Conservation (phyloP, 2,329 filamentous ascomycete species). For the Aspergillus sp. region DNA sequence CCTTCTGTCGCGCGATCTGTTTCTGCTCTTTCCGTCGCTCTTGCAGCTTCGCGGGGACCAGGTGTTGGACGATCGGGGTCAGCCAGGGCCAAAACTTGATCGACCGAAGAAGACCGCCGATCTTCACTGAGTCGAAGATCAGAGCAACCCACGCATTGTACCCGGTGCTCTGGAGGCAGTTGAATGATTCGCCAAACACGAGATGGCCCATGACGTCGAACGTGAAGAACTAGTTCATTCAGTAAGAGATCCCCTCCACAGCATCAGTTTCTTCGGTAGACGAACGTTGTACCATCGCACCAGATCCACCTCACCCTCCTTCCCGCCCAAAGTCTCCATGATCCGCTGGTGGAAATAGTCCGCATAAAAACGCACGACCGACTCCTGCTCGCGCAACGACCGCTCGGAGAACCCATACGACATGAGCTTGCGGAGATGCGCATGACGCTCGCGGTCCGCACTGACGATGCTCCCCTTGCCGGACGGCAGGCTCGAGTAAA, state of each 20-base stretch:
- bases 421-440: slow-evolving; percentile 14
- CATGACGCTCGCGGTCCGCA: slow-evolving; percentile 5
- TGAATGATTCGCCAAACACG: slow-evolving; percentile 41
- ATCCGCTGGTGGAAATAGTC: slow-evolving; percentile 26
- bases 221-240: slow-evolving; percentile 26
- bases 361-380: slow-evolving; percentile 24
- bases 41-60: slow-evolving; percentile 1
- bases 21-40: slow-evolving; percentile 1
- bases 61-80: neutral
- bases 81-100: slow-evolving; percentile 6
- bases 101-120: slow-evolving; percentile 9
- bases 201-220: slow-evolving; percentile 43
- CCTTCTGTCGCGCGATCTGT: neutral
- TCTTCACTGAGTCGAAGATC: slow-evolving; percentile 29
- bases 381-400: slow-evolving; percentile 29
- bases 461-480: slow-evolving; percentile 10
- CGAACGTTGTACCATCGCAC: slow-evolving; percentile 30
- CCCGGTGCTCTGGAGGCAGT: slow-evolving; percentile 35
- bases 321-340: neutral
- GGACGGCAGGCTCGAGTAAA: neutral
- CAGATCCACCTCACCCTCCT: neutral
- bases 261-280: slow-evolving; percentile 3
- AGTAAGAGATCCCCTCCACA: neutral
- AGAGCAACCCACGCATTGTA: slow-evolving; percentile 43
- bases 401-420: slow-evolving; percentile 30